Conservation (phyloP, 2,329 filamentous ascomycete genomes). For the Trematosphaeria pertusa region DNA sequence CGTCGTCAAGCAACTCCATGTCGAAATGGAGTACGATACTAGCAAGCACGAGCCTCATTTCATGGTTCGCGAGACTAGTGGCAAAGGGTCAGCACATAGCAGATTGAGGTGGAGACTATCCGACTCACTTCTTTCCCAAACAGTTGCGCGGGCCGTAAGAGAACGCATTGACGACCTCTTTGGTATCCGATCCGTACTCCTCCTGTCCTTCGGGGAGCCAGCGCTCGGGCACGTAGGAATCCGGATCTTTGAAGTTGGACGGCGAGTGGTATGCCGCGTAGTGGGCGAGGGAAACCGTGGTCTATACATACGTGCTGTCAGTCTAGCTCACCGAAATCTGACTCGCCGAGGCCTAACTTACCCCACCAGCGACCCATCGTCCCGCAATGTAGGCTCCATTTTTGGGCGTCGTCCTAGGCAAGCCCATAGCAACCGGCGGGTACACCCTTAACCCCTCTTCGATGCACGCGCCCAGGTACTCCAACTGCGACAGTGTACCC, state of each 20-base stretch:
- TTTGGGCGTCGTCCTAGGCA: slow-evolving; percentile 34
- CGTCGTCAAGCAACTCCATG: slow-evolving; percentile 22
- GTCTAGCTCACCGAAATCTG: background rate
- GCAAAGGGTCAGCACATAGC: background rate
- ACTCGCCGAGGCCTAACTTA: slow-evolving; percentile 7
- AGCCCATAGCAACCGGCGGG: slow-evolving; percentile 50
- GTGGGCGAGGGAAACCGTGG: slow-evolving; percentile 13
- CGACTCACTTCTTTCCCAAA: slow-evolving; percentile 44
- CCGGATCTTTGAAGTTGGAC: slow-evolving; percentile 32
- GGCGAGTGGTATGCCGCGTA: slow-evolving; percentile 29
- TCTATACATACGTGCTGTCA: slow-evolving; percentile 12
- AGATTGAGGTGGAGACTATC: background rate
- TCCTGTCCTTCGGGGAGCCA: slow-evolving; percentile 38
- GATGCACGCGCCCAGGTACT: slow-evolving; percentile 52
- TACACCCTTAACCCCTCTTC: slow-evolving; percentile 54
- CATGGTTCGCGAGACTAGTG: slow-evolving; percentile 39
- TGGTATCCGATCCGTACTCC: slow-evolving; percentile 32
- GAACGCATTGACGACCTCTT: slow-evolving; percentile 31
- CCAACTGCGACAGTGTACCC: slow-evolving; percentile 22
- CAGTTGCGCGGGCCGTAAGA: slow-evolving; percentile 37
- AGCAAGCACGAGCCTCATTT: slow-evolving; percentile 37
- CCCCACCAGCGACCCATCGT: slow-evolving; percentile 38
- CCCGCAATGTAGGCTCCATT: slow-evolving; percentile 38
- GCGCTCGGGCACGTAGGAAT: slow-evolving; percentile 40
- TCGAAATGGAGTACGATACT: slow-evolving; percentile 35